A percentile compares a stretch with the other conserved stretches of the same genome.
phyloP scores from a whole-genome alignment of 441 rosid genomes.

The Pelargonium exstipulatum region DNA sequence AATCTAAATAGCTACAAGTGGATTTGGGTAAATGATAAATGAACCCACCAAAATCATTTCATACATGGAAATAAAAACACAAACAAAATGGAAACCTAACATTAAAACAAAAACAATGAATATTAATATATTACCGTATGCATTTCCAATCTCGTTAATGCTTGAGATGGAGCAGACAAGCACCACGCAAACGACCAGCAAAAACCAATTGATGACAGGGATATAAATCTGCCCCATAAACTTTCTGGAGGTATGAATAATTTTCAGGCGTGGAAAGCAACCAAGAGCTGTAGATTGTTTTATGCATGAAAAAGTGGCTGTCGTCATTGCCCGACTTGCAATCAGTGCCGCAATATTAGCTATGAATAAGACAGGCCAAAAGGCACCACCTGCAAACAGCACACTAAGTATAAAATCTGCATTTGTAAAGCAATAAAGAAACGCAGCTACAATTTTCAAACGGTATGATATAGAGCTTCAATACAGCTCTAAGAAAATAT shows the following conservation, averaged over 20 bases:
- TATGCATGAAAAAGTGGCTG: slow-evolving; percentile 94
- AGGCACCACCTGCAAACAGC: slow-evolving; percentile 50
- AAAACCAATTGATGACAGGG: slow-evolving; percentile 96
- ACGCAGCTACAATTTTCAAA: slow-evolving; percentile 1
- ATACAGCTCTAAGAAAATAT: slow-evolving; percentile 1
- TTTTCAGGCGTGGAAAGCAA: slow-evolving; percentile 95
- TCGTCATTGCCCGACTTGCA: slow-evolving; percentile 95
- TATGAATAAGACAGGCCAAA: slow-evolving; percentile 76
- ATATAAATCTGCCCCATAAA: slow-evolving; percentile 98
- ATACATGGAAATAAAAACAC: not conserved
- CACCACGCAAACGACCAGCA: slow-evolving; percentile 73
- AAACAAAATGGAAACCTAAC: slow-evolving; percentile 6
- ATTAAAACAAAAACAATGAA: slow-evolving; percentile 9
- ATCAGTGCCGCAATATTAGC: slow-evolving; percentile 90
- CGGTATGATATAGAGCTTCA: not conserved
- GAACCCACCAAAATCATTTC: not conserved
- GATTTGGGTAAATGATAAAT: not conserved
- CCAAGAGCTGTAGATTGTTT: slow-evolving; percentile 95
- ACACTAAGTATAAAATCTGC: slow-evolving; percentile 16
- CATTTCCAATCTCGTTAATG: slow-evolving; percentile 89
- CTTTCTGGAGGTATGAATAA: slow-evolving; percentile 90
- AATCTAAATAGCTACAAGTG: not conserved
- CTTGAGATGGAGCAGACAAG: slow-evolving; percentile 72
- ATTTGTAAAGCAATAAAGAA: slow-evolving; percentile 11
- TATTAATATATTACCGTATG: slow-evolving; percentile 60